A percentile compares a stretch with the other conserved stretches of the same genome.
These are phyloP conservation scores for Lepidopterella palustris DNA, from an alignment of 495 filamentous ascomycete genomes.

Conservation along the genomic window DNA sequence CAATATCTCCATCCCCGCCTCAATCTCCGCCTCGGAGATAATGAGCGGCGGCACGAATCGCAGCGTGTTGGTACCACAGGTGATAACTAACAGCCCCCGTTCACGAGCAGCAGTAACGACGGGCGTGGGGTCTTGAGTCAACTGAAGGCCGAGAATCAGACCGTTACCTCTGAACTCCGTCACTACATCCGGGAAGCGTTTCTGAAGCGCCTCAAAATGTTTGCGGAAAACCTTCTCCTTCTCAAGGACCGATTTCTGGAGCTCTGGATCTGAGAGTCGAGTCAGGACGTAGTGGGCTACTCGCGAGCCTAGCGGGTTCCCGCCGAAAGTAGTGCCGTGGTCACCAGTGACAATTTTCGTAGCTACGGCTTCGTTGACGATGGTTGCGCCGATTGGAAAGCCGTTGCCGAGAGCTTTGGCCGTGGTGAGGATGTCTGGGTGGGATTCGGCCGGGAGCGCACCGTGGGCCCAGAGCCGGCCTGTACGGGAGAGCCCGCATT, in stretches of 20 bases:
- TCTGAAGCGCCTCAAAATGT: constrained; percentile 56
- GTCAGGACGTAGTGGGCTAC: constrained; percentile 76
- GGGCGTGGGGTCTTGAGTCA: constrained; percentile 59
- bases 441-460: constrained; percentile 63
- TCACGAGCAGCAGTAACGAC: constrained; percentile 82
- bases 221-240: constrained; percentile 60
- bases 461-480: constrained; percentile 85
- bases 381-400: constrained; percentile 86
- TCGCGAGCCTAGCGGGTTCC: constrained; percentile 82
- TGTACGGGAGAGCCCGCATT: constrained; percentile 84
- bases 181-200: constrained; percentile 64
- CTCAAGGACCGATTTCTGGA: constrained; percentile 57
- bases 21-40: constrained; percentile 69
- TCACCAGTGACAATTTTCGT: constrained; percentile 86
- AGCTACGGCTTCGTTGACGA: constrained; percentile 70
- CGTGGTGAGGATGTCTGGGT: constrained; percentile 89
- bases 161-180: constrained; percentile 76
- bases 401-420: constrained; percentile 97
- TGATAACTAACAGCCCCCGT: constrained; percentile 83
- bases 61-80: constrained; percentile 68
- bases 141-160: constrained; percentile 77
- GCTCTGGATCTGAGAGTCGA: constrained; percentile 56
- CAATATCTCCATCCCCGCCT: constrained; percentile 66
- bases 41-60: constrained; percentile 44
- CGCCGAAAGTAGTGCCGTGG: constrained; percentile 95